phyloP scores from a whole-genome alignment of 345 rosid species.

The Populus simonii region DNA sequence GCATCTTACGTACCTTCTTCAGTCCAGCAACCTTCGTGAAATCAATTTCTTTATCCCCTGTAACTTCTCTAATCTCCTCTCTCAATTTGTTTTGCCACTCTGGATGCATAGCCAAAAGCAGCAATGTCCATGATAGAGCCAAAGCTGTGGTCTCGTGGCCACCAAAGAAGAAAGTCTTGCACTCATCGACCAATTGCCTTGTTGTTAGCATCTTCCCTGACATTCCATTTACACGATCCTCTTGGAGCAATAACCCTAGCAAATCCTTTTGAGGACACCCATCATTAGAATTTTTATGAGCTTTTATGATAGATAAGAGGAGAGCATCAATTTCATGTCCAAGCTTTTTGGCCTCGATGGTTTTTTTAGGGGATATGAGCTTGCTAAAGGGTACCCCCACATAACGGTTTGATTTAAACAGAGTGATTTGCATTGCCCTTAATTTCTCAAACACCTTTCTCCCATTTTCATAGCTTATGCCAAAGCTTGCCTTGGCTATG shows the following conservation, averaged over 20 bases:
- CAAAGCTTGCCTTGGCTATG: slow-evolving; percentile 86
- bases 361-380: slow-evolving; percentile 47
- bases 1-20: slow-evolving; percentile 58
- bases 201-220: slow-evolving; percentile 46
- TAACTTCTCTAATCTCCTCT: slow-evolving; percentile 68
- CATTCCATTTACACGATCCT: slow-evolving; percentile 26
- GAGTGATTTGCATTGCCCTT: slow-evolving; percentile 65
- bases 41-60: slow-evolving; percentile 56
- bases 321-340: slow-evolving; percentile 73
- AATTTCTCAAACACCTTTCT: slow-evolving; percentile 55
- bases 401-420: slow-evolving; percentile 71
- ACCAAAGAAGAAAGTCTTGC: slow-evolving; percentile 93
- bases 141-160: slow-evolving; percentile 95
- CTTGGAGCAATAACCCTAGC: slow-evolving; percentile 56
- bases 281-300: slow-evolving; percentile 31
- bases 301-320: slow-evolving; percentile 51
- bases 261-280: slow-evolving; percentile 39
- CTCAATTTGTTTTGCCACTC: slow-evolving; percentile 76
- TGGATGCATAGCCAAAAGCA: slow-evolving; percentile 71
- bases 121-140: slow-evolving; percentile 78
- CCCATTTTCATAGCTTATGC: slow-evolving; percentile 53
- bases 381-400: slow-evolving; percentile 83
- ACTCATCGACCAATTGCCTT: slow-evolving; percentile 74
- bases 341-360: slow-evolving; percentile 47
- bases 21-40: slow-evolving; percentile 64